Base-by-base conservation (phyloP, 495 filamentous ascomycete species). In the Penicillium pulvis region DNA sequence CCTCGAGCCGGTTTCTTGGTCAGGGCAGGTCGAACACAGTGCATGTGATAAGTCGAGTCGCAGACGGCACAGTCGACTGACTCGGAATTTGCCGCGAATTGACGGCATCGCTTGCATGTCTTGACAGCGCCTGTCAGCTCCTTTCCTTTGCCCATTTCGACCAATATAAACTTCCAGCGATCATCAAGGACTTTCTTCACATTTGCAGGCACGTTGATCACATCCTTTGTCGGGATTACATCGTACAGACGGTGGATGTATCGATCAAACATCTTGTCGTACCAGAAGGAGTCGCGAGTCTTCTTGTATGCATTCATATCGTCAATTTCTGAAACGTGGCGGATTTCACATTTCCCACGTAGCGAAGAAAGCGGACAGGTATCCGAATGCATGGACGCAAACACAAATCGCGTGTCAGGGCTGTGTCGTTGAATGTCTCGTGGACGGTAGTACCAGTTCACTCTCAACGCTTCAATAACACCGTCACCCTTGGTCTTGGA, bases 181-280 rank as follows among this genome's bases (percentile, higher is more conserved):
- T 97, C 92, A 73, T 97, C 89, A 42, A 99, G 81, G 51, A 96
- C 92, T 71, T 89, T 94, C 68, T 97, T 97, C 65, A 99, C 92
- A 65, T 89, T 88, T 55, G 85, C 85, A 11, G 94, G 94, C 28
- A 99, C 94, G 71, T 99, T 99, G 75, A 98, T 92, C 54, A 99
- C 93, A 69, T 91, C 86, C 45, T 80, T 84, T 1, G 92, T 94
- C 1, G 94, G 93, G 54, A 99, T 93, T 33, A 97, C 90, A 57
- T 98, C 95, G 79, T 98, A 99, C 71, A 91, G 89, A 44, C 96
- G 93, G 64, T 96, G 92, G 50, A 98, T 98, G 75, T 97, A 99
- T 19, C 94, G 87, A 76, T 99, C 94, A 73, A 93, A 98, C 75
- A 98, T 85, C 71, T 97, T 95, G 66, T 97, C 93, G 70, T 90